Evolutionary conservation across 208 protist species (phyloP).

Genomic region (Trichomonas gallinae): DNA sequence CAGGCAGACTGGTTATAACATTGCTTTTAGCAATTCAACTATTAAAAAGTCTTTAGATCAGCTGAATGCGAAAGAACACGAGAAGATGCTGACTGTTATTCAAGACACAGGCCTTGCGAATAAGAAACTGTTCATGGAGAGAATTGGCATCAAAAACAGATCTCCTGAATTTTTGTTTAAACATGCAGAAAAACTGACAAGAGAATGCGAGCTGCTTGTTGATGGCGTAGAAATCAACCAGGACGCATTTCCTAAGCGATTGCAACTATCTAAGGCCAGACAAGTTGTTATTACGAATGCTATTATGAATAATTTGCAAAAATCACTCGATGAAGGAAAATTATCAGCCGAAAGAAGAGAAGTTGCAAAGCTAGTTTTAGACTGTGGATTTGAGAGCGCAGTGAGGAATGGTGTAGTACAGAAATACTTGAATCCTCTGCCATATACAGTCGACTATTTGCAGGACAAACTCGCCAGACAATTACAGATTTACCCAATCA

Average conservation of each 20-base stretch:
- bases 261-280: neutral
- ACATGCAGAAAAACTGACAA: neutral
- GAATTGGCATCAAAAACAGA: neutral
- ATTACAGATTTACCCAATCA: no score
- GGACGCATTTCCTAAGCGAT: neutral
- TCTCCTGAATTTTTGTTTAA: neutral
- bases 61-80: neutral
- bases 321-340: neutral
- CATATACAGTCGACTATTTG: neutral
- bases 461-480: neutral
- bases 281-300: neutral
- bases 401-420: neutral
- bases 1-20: neutral
- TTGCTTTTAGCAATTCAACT: neutral
- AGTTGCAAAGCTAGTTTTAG: neutral
- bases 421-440: neutral
- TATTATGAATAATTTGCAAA: neutral
- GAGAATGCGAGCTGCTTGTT: neutral
- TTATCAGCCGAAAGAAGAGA: neutral
- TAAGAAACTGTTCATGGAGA: neutral
- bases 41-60: neutral
- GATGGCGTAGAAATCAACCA: neutral
- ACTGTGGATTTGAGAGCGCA: neutral
- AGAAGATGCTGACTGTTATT: neutral
- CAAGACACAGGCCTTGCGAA: neutral